Evolutionary conservation across 306 rosid genomes (phyloP), one percentile per base, ranked within the genome.

Genomic region (Comarum palustre): DNA sequence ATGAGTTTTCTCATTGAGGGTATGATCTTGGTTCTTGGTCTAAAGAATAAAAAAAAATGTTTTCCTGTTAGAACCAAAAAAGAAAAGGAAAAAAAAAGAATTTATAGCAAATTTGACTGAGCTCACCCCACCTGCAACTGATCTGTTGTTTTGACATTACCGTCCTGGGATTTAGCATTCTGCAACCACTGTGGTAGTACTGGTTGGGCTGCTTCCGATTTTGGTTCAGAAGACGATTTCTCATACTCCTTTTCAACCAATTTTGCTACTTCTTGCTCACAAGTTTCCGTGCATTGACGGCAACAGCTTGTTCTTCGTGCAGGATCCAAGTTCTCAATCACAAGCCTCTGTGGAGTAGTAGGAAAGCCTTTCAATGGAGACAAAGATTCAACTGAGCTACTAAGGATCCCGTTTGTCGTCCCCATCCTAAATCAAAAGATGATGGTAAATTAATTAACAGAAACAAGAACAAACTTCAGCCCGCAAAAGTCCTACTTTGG

Each of bases 181-280:
- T 90, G 97, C 81, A 95, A 76, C 99, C 99, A 95, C 66, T 73
- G 97, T 6, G 99, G 99, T 47, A 95, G 89, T 20, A 86, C 15
- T 0, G 84, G 82, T 61, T 75, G 77, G 25, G 83, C 65, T 46
- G 81, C 79, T 78, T 89, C 95, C 9, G 86, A 59, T 83, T 86
- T 83, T 22, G 71, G 68, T 43, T 83, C 89, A 24, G 82, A 55
- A 72, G 88, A 86, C 32, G 90, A 81, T 61, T 83, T 88, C 78
- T 84, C 95, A 17, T 76, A 82, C 54, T 95, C 97, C 75, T 76
- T 84, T 17, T 75, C 77, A 31, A 80, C 74, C 69, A 79, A 65
- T 42, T 84, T 89, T 50, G 84, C 89, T 6, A 90, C 71, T 73
- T 92, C 97, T 78, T 77, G 83, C 73, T 86, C 93, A 6, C 74